Base-by-base conservation (phyloP, 768 basidiomycete genomes). In the Macrolepiota albuminosa region DNA sequence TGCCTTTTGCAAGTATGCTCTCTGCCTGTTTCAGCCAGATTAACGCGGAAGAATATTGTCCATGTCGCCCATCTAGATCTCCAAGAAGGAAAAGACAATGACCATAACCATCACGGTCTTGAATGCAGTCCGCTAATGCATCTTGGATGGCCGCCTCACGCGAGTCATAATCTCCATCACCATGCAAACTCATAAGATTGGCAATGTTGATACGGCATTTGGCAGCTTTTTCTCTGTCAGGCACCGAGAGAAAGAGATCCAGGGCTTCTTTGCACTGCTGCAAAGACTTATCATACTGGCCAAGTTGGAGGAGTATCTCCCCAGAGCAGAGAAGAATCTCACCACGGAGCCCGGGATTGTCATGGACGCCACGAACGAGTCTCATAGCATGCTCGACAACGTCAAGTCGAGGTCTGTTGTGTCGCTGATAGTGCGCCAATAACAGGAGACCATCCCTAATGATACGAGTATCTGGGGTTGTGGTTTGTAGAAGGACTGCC, bases 401-500 rank as follows among this genome's bases (percentile, higher is more conserved):
- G 10, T 67, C 61, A 13, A 47, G 31, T 36, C 60, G 62, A 16
- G 69, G 69, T 43, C 58, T 61, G 5, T 62, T 64, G 39, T 43
- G 29, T 6, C 16, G 13, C 42, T 70, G 69, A 48, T 68, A 62
- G 37, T 57, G 26, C 37, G 63, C 49, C 31, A 67, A 64, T 6
- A 57, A 31, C 6, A 70, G 37, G n/a, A 69, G 63, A 9, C 63
- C 66, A 45, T 68, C 63, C 18, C 29, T 42, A 21, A 69, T 29
- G 3, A 61, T 37, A 51, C 57, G 33, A n/a, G 56, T 51, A 13
- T 42, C 11, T 6, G 42, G 21, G 6, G 24, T 57, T 24, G 33
- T 62, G 9, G 58, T 45, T 29, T 52, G 51, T 39, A 67, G 59
- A 37, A 68, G 61, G 5, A 70, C 57, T 0, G 60, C 54, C 29